phyloP scores from a whole-genome alignment of 2,329 filamentous ascomycete genomes.

The Fusarium camptoceras region DNA sequence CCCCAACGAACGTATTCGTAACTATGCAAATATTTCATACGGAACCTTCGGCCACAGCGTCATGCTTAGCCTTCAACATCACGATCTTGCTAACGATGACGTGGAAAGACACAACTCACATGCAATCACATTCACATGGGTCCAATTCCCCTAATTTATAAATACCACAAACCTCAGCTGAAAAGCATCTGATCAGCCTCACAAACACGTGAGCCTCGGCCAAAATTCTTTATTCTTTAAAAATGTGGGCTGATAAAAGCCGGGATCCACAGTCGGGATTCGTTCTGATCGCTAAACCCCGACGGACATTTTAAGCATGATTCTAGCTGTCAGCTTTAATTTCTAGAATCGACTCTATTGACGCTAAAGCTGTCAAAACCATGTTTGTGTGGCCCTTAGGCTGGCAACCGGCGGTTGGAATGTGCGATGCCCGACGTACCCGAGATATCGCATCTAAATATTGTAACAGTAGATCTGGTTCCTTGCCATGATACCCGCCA shows the following conservation, averaged over 20 bases:
- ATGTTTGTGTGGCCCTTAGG: not conserved
- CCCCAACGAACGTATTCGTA: rapidly evolving
- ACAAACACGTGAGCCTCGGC: slow-evolving; percentile 12
- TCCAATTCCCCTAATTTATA: slow-evolving; percentile 5
- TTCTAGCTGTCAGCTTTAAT: not conserved
- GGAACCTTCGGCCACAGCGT: no score
- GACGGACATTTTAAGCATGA: slow-evolving; percentile 28
- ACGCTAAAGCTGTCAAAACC: slow-evolving; percentile 1
- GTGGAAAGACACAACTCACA: not conserved
- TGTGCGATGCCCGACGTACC: slow-evolving; percentile 3
- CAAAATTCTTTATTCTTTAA: not conserved
- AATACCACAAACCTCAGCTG: not conserved
- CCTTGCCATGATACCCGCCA: slow-evolving; percentile 24
- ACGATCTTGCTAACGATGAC: slow-evolving; percentile 1
- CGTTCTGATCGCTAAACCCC: slow-evolving; percentile 11
- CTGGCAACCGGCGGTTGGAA: slow-evolving; percentile 1
- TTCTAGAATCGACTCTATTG: not conserved
- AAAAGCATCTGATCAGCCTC: slow-evolving; percentile 24
- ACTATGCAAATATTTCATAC: rapidly evolving
- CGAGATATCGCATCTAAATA: not conserved
- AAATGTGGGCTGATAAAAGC: slow-evolving; percentile 22
- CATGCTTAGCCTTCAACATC: not conserved
- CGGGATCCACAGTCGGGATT: slow-evolving; percentile 18
- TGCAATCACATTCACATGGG: not conserved
- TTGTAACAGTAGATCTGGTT: slow-evolving; percentile 13